Conservation (phyloP, 2,329 filamentous ascomycete genomes). For the Apiospora malaysiana region DNA sequence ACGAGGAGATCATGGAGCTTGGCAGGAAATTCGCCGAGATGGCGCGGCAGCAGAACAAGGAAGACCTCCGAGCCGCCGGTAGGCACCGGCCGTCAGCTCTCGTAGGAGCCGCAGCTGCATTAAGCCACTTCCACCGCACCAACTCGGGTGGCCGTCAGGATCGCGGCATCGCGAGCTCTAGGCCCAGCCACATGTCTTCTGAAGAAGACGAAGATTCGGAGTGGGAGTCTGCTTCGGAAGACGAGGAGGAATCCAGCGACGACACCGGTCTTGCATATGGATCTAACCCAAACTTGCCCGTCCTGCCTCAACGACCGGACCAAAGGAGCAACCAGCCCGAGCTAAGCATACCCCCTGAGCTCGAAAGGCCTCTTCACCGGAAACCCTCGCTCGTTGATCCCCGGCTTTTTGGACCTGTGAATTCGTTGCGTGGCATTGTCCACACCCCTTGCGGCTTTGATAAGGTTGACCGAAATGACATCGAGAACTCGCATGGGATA, state of each 20-base stretch:
- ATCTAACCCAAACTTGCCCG: conserved; percentile 36
- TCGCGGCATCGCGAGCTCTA: conserved; percentile 50
- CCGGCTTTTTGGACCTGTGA: conserved; percentile 63
- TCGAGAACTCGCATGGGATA: conserved; percentile 43
- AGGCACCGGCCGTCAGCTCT: conserved; percentile 45
- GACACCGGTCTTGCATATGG: conserved; percentile 52
- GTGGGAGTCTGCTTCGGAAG: conserved; percentile 63
- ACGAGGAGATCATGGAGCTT: conserved; percentile 63
- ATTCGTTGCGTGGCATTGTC: conserved; percentile 63
- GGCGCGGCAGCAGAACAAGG: conserved; percentile 56
- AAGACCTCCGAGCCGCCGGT: conserved; percentile 53
- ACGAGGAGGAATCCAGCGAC: conserved; percentile 48
- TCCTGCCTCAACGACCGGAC: conserved; percentile 19
- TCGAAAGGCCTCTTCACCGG: conserved; percentile 36
- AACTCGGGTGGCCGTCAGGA: conserved; percentile 42
- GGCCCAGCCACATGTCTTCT: conserved; percentile 43
- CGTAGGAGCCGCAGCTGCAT: conserved; percentile 46
- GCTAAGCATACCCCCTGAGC: conserved; percentile 31
- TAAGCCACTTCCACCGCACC: conserved; percentile 49
- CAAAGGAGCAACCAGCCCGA: conserved; percentile 23
- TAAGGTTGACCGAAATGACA: conserved; percentile 41
- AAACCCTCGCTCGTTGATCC: conserved; percentile 60
- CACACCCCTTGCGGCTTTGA: conserved; percentile 63
- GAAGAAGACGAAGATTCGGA: conserved; percentile 52
- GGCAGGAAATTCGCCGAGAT: conserved; percentile 61